Percentiles rank a stretch among this genome's conserved stretches.
Conservation (phyloP, 2,329 filamentous ascomycete species). For the Pseudopyrenochaeta lycopersici region DNA sequence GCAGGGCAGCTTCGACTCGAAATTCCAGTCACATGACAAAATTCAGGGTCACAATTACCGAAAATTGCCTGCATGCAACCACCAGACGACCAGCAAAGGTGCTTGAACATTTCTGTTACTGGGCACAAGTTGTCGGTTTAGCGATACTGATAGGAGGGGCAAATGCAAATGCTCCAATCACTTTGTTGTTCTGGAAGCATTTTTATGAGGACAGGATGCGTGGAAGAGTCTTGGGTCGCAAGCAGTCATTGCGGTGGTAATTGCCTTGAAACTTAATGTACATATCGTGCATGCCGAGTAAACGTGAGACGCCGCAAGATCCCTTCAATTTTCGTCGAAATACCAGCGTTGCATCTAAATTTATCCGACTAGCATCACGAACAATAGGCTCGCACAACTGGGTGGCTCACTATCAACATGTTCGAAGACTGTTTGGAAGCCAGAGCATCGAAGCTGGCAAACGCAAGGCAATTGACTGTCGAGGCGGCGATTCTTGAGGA, state of each 20-base stretch:
- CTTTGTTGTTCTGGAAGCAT: neutral
- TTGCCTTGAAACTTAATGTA: neutral
- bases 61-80: conserved; percentile 12
- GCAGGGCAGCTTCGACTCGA: conserved; percentile 24
- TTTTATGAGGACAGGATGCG: neutral
- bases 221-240: neutral
- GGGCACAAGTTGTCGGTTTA: too few species aligned
- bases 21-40: conserved; percentile 7
- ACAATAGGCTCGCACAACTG: neutral
- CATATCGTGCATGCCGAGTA: neutral
- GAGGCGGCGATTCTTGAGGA: conserved; percentile 8
- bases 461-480: conserved; percentile 1
- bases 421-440: conserved; percentile 4
- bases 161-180: neutral
- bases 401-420: neutral
- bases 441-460: neutral
- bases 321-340: neutral
- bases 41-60: conserved; percentile 10
- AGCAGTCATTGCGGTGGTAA: neutral
- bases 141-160: too few species aligned
- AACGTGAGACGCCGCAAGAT: neutral
- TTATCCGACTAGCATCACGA: neutral
- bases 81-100: too few species aligned
- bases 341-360: neutral
- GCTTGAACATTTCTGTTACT: too few species aligned